Base-by-base conservation (phyloP, 495 filamentous ascomycete genomes). In the Penicillium malachiteum region DNA sequence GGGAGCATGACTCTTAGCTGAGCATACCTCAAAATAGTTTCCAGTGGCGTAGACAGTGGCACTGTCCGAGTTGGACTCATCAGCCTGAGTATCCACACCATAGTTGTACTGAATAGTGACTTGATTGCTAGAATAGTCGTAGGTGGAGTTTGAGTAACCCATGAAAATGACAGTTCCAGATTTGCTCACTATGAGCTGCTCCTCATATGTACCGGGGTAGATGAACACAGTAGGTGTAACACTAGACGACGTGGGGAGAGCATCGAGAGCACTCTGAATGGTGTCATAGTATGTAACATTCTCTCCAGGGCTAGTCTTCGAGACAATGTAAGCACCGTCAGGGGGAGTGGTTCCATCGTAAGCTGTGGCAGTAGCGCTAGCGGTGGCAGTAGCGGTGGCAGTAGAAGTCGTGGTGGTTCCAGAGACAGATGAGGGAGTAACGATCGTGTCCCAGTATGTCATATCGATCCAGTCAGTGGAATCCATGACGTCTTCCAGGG, bases 71-170 rank as follows among this genome's bases (percentile, higher is more conserved):
- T 56, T 56, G 2, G 55, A 57, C 26, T 57, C 48, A 41, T 57
- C 48, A 3, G 48, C 55, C 5, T 40, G 18, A 8, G 55, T 57
- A 16, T 57, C 55, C 31, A 57, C 26, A 48, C 55, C 55, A 12
- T 33, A 33, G 35, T 57, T 57, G 41, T 57, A 57, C 42, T 57
- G 55, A 12, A 57, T 57, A n/a, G 48, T 57, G 34, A 57, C 55
- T 26, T 52, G 48, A 34, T 57, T 57, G 33, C 40, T 52, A 35
- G 48, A 52, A 26, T 57, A 57, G 13, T 57, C 55, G n/a, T 57
- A 57, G n/a, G 55, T 52, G 1, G 55, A 57, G 9, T 57, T 48
- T 5, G 55, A 57, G 40, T 57, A 57, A 10, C 55, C 55, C 10
- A 52, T 40, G 33, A 57, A 33, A 35, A 57, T 48, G 0, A 57